Conservation (phyloP, 352 stramenopile genomes). For the Globisporangium nodosum region DNA sequence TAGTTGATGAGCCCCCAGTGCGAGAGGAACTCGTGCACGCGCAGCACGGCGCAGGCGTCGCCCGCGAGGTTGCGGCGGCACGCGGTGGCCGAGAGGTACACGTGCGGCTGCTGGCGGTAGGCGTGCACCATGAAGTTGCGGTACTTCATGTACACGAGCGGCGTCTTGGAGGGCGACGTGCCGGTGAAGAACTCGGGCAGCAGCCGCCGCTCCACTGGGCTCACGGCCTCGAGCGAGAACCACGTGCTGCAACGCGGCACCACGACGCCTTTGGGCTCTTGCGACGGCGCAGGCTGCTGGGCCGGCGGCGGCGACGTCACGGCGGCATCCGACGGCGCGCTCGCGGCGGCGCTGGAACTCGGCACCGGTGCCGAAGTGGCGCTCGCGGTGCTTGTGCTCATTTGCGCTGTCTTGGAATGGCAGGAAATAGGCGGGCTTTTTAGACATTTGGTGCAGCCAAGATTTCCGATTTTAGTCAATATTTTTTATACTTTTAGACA, state of each 20-base stretch:
- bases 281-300: slow-evolving; percentile 9
- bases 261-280: slow-evolving; percentile 21
- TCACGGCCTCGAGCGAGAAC: slow-evolving; percentile 77
- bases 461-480: too few relatives aligned
- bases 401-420: too few relatives aligned
- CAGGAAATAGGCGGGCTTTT: too few relatives aligned
- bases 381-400: too few relatives aligned
- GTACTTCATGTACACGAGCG: slow-evolving; percentile 79
- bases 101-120: slow-evolving; percentile 70
- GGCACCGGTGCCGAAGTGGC: too few relatives aligned
- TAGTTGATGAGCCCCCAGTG: slow-evolving; percentile 88
- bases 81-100: slow-evolving; percentile 80
- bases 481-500: too few relatives aligned
- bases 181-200: slow-evolving; percentile 74
- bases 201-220: slow-evolving; percentile 77
- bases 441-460: too few relatives aligned
- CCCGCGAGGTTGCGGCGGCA: slow-evolving; percentile 77
- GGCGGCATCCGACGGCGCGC: not conserved
- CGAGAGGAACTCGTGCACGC: slow-evolving; percentile 81
- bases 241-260: slow-evolving; percentile 71
- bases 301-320: slow-evolving; percentile 1
- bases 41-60: slow-evolving; percentile 77
- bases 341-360: too few relatives aligned
- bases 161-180: slow-evolving; percentile 37
- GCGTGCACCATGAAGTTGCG: slow-evolving; percentile 85